Conservation (phyloP, 2,329 filamentous ascomycete species). For the Diaporthe velutina region DNA sequence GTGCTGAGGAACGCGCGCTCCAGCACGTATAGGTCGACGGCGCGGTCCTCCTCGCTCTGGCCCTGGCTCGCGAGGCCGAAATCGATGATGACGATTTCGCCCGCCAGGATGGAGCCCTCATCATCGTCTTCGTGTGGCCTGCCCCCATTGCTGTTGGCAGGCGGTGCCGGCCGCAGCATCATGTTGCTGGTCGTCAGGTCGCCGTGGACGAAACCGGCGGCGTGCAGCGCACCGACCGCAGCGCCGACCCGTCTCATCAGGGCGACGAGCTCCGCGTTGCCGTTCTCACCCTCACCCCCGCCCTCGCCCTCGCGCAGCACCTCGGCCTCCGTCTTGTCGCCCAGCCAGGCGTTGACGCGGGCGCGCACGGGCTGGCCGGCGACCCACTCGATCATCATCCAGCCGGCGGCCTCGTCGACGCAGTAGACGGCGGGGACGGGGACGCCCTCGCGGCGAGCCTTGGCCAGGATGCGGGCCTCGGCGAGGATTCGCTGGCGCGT, state of each 20-base stretch:
- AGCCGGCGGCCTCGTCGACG: conserved; percentile 73
- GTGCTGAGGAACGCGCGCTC: conserved; percentile 96
- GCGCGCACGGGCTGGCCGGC: conserved; percentile 78
- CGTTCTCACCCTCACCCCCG: conserved; percentile 44
- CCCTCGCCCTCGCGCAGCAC: conserved; percentile 19
- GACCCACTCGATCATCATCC: conserved; percentile 89
- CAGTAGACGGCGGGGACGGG: conserved; percentile 86
- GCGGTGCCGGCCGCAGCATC: conserved; percentile 85
- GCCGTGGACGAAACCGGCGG: conserved; percentile 89
- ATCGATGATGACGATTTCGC: conserved; percentile 91
- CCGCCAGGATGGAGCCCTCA: conserved; percentile 60
- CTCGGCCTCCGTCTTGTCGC: conserved; percentile 48
- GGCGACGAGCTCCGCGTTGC: conserved; percentile 65
- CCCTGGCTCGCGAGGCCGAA: conserved; percentile 90
- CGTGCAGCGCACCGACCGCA: conserved; percentile 83
- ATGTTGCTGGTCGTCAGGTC: conserved; percentile 98
- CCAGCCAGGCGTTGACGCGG: conserved; percentile 77
- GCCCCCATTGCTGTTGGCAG: conserved; percentile 40
- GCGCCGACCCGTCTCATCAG: conserved; percentile 79
- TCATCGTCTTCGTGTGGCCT: conserved; percentile 38
- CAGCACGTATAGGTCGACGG: conserved; percentile 95
- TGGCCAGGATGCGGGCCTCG: conserved; percentile 87
- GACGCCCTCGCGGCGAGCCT: conserved; percentile 83
- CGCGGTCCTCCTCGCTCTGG: conserved; percentile 88
- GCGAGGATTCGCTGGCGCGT: conserved; percentile 89